Percentiles rank a stretch among this genome's conserved stretches.
phyloP scores from a whole-genome alignment of 306 rosid species.

The Medicago arabica region DNA sequence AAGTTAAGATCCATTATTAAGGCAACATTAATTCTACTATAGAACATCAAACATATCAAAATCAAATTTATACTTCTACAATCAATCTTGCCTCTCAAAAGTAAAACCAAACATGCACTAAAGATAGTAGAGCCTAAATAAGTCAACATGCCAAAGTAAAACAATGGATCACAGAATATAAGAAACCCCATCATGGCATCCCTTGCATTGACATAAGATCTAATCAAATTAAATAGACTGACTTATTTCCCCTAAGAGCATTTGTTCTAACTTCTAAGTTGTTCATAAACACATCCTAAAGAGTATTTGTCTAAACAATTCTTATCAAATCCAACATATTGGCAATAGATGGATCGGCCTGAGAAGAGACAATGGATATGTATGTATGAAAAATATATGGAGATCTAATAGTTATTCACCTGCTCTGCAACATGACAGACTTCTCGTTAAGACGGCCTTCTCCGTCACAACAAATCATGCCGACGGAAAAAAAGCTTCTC shows the following conservation, averaged over 20 bases:
- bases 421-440: constrained; percentile 86
- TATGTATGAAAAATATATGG: background rate
- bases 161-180: constrained; percentile 30
- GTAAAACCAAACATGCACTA: background rate
- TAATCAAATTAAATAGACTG: constrained; percentile 10
- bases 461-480: constrained; percentile 90
- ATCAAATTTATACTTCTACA: background rate
- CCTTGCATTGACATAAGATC: constrained; percentile 11
- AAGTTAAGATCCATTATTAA: background rate
- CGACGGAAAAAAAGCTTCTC: constrained; percentile 85
- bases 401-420: constrained; percentile 53
- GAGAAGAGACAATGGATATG: constrained; percentile 10
- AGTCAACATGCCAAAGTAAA: constrained; percentile 3
- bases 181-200: constrained; percentile 16
- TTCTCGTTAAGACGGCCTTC: constrained; percentile 93
- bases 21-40: background rate
- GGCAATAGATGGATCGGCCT: background rate
- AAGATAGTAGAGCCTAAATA: constrained; percentile 35
- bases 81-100: background rate
- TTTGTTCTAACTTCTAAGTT: background rate
- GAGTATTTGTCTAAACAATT: background rate
- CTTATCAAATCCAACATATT: background rate
- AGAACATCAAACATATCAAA: background rate
- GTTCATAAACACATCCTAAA: background rate
- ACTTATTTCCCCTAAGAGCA: background rate